phyloP scores from a whole-genome alignment of 2,329 filamentous ascomycete species.

The Cephalotrichum gorgonifer region DNA sequence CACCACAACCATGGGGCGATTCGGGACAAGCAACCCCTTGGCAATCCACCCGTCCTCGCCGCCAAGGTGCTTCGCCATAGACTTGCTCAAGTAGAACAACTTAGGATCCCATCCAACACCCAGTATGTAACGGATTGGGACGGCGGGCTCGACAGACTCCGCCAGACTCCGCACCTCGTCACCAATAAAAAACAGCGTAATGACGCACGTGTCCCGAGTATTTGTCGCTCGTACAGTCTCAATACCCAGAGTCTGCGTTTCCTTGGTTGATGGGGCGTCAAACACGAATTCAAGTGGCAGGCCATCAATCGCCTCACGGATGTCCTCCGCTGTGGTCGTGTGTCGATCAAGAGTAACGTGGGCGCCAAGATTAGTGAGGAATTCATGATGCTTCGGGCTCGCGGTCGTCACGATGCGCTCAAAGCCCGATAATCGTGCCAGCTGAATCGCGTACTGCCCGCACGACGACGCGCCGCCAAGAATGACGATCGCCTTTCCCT shows the following conservation, averaged over 20 bases:
- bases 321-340: slow-evolving; percentile 10
- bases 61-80: slow-evolving; percentile 14
- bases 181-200: slow-evolving; percentile 8
- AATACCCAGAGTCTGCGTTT: slow-evolving; percentile 19
- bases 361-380: background rate
- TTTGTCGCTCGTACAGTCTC: slow-evolving; percentile 12
- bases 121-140: background rate
- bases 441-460: slow-evolving; percentile 8
- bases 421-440: slow-evolving; percentile 8
- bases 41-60: slow-evolving; percentile 20
- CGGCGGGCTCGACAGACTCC: slow-evolving; percentile 6
- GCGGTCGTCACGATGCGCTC: slow-evolving; percentile 9
- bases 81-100: slow-evolving; percentile 18
- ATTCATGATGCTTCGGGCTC: slow-evolving; percentile 8
- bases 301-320: slow-evolving; percentile 13
- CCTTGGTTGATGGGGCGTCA: slow-evolving; percentile 17
- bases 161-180: slow-evolving; percentile 10
- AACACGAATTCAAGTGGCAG: slow-evolving; percentile 18
- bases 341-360: slow-evolving; percentile 16
- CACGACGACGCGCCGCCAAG: slow-evolving; percentile 20
- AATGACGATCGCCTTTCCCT: slow-evolving; percentile 14
- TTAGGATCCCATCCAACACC: slow-evolving; percentile 14
- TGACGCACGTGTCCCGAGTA: slow-evolving; percentile 10
- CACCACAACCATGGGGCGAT: slow-evolving; percentile 14
- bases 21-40: slow-evolving; percentile 17